Percentiles rank a stretch among this genome's conserved stretches.
phyloP scores from a whole-genome alignment of 2,329 filamentous ascomycete genomes.

The Trichoderma aggressivum region DNA sequence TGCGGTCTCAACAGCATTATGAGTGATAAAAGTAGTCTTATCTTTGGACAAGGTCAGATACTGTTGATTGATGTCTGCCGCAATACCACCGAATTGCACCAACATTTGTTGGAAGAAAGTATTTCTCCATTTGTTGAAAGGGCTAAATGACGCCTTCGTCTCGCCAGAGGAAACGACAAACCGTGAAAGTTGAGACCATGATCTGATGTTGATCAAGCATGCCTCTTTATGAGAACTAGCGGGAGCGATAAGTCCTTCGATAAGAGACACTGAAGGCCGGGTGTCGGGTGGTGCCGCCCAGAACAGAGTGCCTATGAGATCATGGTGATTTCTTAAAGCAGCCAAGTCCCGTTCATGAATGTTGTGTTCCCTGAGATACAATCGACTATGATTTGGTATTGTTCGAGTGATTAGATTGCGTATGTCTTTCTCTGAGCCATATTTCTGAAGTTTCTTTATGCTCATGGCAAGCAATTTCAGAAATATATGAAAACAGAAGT shows the following conservation, averaged over 20 bases:
- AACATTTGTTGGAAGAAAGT: constrained; percentile 55
- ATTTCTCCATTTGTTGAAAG: constrained; percentile 49
- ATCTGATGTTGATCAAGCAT: constrained; percentile 59
- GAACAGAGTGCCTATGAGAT: constrained; percentile 63
- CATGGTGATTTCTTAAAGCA: constrained; percentile 65
- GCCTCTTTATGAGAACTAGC: constrained; percentile 63
- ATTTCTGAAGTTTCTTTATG: constrained; percentile 49
- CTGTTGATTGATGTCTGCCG: constrained; percentile 55
- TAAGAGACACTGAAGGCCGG: constrained; percentile 50
- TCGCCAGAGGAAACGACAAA: constrained; percentile 52
- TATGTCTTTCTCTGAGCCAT: constrained; percentile 54
- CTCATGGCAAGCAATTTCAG: constrained; percentile 60
- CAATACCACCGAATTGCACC: constrained; percentile 55
- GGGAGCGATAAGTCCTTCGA: constrained; percentile 58
- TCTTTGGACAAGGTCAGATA: constrained; percentile 48
- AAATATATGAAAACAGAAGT: constrained; percentile 65
- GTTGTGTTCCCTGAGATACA: constrained; percentile 60
- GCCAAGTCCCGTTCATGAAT: constrained; percentile 60
- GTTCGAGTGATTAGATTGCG: constrained; percentile 59
- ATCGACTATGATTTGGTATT: constrained; percentile 63
- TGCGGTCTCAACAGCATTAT: constrained; percentile 47
- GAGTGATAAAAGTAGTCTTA: constrained; percentile 40
- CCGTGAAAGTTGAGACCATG: constrained; percentile 60
- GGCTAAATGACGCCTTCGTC: constrained; percentile 47
- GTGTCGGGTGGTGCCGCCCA: constrained; percentile 58